Evolutionary conservation across 2,329 filamentous ascomycete genomes (phyloP), one percentile per base, ranked within the genome.

Genomic region (Cladophialophora immunda): DNA sequence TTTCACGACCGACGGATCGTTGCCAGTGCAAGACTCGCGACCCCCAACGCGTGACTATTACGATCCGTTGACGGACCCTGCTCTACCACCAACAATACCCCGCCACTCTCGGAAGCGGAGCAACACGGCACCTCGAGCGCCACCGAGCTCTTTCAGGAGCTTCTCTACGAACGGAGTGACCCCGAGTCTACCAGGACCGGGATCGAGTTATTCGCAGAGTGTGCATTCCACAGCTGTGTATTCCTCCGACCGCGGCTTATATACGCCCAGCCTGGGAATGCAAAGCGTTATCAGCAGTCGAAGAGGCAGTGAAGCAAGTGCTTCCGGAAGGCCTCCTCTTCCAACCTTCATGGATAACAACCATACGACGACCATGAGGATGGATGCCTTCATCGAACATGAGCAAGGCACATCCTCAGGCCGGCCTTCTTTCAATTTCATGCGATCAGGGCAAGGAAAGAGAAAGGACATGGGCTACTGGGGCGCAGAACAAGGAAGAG

Each of bases 301-400:
- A 70, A 17, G 77, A 66, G 78, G 76, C 47, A 80, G 80, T 54
- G 76, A 83, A 58, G 86, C 85, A 69, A 89, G 87, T 76, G 89
- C 85, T 1, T 63, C 68, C 11, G 70, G 67, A 82, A 85, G 3
- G 85, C 83, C 45, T 82, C 81, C 95, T 95, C 75, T 93, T 96
- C 73, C 91, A 38, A 62, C 61, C 17, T 64, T 68, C 19, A 27
- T 65, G 36, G 66, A 70, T 29, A 59, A 57, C 62, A 77, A 77
- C 50, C 62, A 69, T 29, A 61, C 63, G 3, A 64, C 64, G 19
- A 98, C 94, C 1, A 89, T 98, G 55, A 89, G 95, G 30, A 98
- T 99, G 94, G 94, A 98, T 78, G 95, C 95, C 0, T 99, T 98
- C 77, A 96, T 99, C 72, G 86, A 89, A 38, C 65, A 66, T 41